phyloP scores from a whole-genome alignment of 2,329 filamentous ascomycete species.

The Cladophialophora chaetospira region DNA sequence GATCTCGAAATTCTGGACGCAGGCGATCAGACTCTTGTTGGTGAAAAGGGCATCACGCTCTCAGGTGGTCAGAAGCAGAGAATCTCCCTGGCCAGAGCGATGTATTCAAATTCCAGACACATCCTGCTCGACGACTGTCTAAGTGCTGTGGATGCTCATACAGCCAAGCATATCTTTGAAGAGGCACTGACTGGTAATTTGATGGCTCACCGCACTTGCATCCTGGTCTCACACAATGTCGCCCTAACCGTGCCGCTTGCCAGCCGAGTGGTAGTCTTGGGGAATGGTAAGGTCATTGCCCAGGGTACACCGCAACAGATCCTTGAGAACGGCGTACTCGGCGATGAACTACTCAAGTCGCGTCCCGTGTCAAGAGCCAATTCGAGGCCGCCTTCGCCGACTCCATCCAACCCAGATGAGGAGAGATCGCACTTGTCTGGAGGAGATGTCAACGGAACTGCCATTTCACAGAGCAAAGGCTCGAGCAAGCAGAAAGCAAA shows the following conservation, averaged over 20 bases:
- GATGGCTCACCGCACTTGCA: constrained; percentile 86
- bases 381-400: constrained; percentile 75
- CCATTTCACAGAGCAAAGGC: constrained; percentile 36
- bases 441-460: constrained; percentile 36
- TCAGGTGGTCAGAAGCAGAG: constrained; percentile 97
- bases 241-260: constrained; percentile 81
- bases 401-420: constrained; percentile 73
- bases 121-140: constrained; percentile 92
- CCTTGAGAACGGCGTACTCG: constrained; percentile 82
- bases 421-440: constrained; percentile 60
- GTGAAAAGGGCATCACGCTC: constrained; percentile 94
- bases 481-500: constrained; percentile 45
- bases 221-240: constrained; percentile 93
- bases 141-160: constrained; percentile 95
- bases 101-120: constrained; percentile 94
- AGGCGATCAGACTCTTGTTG: constrained; percentile 90
- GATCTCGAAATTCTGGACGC: constrained; percentile 90
- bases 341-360: constrained; percentile 80
- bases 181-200: constrained; percentile 87
- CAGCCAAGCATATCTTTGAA: constrained; percentile 96
- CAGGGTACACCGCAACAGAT: constrained; percentile 79
- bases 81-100: constrained; percentile 90
- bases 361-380: constrained; percentile 67
- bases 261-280: constrained; percentile 78
- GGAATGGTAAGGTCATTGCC: constrained; percentile 76